These are phyloP conservation scores for Rosellinia necatrix DNA, from an alignment of 2,329 filamentous ascomycete species.

Conservation along the genomic window DNA sequence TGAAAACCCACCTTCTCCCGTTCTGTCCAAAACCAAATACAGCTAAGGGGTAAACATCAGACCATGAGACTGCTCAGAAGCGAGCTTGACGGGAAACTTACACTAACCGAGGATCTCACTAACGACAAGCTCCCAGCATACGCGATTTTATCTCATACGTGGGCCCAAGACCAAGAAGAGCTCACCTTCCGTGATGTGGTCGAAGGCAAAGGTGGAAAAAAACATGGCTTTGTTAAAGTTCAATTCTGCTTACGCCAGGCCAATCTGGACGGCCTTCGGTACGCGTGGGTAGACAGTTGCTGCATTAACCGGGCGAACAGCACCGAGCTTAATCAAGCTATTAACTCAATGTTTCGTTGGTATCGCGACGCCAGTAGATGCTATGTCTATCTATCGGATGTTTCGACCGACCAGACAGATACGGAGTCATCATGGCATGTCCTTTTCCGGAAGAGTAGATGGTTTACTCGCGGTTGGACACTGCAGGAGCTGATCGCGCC, in stretches of 20 bases:
- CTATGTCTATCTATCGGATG: constrained; percentile 30
- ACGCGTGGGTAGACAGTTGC: constrained; percentile 15
- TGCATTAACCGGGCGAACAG: constrained; percentile 22
- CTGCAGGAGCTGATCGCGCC: constrained; percentile 13
- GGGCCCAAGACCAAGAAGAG: constrained; percentile 25
- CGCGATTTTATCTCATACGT: constrained; percentile 29
- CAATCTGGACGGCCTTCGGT: constrained; percentile 16
- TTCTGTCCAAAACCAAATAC: too few species aligned
- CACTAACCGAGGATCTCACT: too few species aligned
- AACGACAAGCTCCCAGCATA: constrained; percentile 24
- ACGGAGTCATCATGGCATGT: constrained; percentile 1
- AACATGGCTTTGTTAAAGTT: constrained; percentile 24
- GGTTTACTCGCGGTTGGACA: background rate
- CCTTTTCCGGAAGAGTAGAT: constrained; percentile 6
- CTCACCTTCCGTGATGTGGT: constrained; percentile 21
- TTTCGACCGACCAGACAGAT: constrained; percentile 7
- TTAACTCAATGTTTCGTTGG: constrained; percentile 29
- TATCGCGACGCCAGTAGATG: constrained; percentile 22
- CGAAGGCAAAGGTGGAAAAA: constrained; percentile 17
- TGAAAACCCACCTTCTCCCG: too few species aligned
- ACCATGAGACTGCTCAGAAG: too few species aligned
- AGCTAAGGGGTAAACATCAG: too few species aligned
- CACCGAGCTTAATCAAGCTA: constrained; percentile 22
- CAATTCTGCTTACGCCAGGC: constrained; percentile 25
- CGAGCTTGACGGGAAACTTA: too few species aligned